Percentiles rank a stretch among this genome's conserved stretches.
Conservation (phyloP, 805 yeast genomes). For the Metschnikowia henanensis region DNA sequence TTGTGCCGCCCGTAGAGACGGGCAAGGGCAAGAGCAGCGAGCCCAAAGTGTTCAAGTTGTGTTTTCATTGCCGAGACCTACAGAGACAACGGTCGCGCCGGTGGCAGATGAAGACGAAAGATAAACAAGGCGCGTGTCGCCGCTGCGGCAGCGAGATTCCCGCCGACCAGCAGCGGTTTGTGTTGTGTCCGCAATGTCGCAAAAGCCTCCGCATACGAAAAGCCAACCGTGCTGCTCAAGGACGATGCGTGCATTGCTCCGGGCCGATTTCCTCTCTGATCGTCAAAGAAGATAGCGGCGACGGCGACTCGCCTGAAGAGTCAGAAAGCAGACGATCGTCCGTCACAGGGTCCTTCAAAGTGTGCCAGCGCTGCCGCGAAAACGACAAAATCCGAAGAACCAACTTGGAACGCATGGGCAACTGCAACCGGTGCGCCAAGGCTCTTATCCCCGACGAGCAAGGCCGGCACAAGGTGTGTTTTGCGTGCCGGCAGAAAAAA, state of each 20-base stretch:
- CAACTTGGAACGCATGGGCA: slow-evolving; percentile 55
- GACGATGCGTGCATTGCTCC: slow-evolving; percentile 68
- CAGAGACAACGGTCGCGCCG: slow-evolving; percentile 63
- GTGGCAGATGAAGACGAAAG: slow-evolving; percentile 64
- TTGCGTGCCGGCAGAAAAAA: slow-evolving; percentile 52
- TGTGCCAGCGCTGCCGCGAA: slow-evolving; percentile 63
- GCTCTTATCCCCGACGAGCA: slow-evolving; percentile 45
- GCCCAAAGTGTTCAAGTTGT: slow-evolving; percentile 51
- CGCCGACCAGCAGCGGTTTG: slow-evolving; percentile 49
- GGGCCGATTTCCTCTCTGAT: slow-evolving; percentile 51
- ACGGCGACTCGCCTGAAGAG: slow-evolving; percentile 16
- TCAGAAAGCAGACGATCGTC: slow-evolving; percentile 21
- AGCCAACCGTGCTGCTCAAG: slow-evolving; percentile 58
- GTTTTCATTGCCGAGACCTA: slow-evolving; percentile 63
- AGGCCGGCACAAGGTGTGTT: slow-evolving; percentile 58
- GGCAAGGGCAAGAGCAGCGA: slow-evolving; percentile 32
- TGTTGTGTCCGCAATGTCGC: slow-evolving; percentile 61
- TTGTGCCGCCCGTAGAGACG: slow-evolving; percentile 31
- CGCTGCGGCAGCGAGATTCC: slow-evolving; percentile 61
- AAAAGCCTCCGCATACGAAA: slow-evolving; percentile 53
- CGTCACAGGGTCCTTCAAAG: slow-evolving; percentile 45
- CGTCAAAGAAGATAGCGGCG: slow-evolving; percentile 27
- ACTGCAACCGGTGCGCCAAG: slow-evolving; percentile 63
- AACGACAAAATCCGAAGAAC: slow-evolving; percentile 60
- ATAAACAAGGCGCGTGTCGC: slow-evolving; percentile 61